Percentiles rank a stretch among this genome's conserved stretches.
Evolutionary conservation across 2,329 filamentous ascomycete genomes (phyloP).

Genomic region (Ceratocystis cubensis): DNA sequence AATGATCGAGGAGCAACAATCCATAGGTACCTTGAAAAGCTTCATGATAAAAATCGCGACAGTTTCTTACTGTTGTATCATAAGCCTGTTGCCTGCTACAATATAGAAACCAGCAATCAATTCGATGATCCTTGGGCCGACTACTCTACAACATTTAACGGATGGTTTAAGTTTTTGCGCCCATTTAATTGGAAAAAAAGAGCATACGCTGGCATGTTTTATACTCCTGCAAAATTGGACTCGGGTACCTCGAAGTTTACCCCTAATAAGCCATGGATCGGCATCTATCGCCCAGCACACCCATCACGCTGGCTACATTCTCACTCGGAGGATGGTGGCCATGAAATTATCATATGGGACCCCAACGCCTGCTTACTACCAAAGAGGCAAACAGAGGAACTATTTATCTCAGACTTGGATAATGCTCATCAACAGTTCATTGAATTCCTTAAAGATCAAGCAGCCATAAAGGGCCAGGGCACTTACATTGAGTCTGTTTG

Average conservation of each 20-base stretch:
- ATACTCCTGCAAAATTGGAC: constrained; percentile 28
- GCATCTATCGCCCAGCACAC: constrained; percentile 35
- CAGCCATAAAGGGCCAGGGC: constrained; percentile 26
- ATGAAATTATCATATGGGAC: constrained; percentile 47
- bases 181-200: constrained; percentile 9
- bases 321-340: constrained; percentile 24
- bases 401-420: constrained; percentile 31
- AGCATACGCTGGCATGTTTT: constrained; percentile 35
- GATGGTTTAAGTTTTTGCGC: constrained; percentile 24
- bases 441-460: constrained; percentile 27
- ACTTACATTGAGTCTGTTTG: constrained; percentile 34
- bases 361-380: constrained; percentile 24
- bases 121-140: constrained; percentile 24
- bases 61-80: neutral
- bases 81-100: neutral
- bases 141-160: constrained; percentile 26
- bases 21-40: neutral
- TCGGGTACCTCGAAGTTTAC: constrained; percentile 20
- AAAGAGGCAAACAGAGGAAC: neutral
- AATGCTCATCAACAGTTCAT: constrained; percentile 37
- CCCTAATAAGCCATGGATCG: constrained; percentile 39
- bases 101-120: neutral
- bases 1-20: neutral
- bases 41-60: neutral
- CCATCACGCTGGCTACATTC: constrained; percentile 25